A percentile compares a stretch with the other conserved stretches of the same genome.
phyloP scores from a whole-genome alignment of 2,329 filamentous ascomycete genomes.

The Lasiodiplodia hormozganensis region DNA sequence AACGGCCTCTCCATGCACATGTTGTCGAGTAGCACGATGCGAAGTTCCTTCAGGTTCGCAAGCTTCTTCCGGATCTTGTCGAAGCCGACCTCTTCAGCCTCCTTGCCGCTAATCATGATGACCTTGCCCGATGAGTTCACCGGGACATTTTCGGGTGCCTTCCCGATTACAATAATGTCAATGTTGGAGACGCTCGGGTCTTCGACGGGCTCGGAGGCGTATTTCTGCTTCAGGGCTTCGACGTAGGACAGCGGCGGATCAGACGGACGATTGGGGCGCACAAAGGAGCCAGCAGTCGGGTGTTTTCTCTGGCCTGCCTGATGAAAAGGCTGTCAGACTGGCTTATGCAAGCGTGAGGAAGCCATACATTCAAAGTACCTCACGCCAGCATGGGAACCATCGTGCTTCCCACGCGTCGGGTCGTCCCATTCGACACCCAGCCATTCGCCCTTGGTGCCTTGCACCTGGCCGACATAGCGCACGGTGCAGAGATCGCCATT shows the following conservation, averaged over 20 bases:
- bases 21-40: constrained; percentile 82
- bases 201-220: constrained; percentile 64
- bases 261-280: constrained; percentile 75
- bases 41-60: constrained; percentile 77
- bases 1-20: constrained; percentile 62
- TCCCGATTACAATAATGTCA: constrained; percentile 17
- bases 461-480: constrained; percentile 79
- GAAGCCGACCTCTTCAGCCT: constrained; percentile 93
- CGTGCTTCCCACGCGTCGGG: constrained; percentile 82
- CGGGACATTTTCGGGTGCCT: constrained; percentile 37
- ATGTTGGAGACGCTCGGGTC: constrained; percentile 6
- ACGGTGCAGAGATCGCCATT: constrained; percentile 81
- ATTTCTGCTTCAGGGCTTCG: constrained; percentile 82
- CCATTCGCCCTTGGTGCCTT: constrained; percentile 80
- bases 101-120: constrained; percentile 78
- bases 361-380: constrained; percentile 80
- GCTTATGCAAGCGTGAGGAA: not conserved
- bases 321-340: constrained; percentile 30
- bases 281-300: constrained; percentile 81
- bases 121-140: constrained; percentile 48
- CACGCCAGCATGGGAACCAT: constrained; percentile 79
- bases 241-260: constrained; percentile 77
- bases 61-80: constrained; percentile 87
- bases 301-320: constrained; percentile 67
- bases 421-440: constrained; percentile 98